phyloP scores from a whole-genome alignment of 148 eudicot species.

The Euryodendron excelsum region DNA sequence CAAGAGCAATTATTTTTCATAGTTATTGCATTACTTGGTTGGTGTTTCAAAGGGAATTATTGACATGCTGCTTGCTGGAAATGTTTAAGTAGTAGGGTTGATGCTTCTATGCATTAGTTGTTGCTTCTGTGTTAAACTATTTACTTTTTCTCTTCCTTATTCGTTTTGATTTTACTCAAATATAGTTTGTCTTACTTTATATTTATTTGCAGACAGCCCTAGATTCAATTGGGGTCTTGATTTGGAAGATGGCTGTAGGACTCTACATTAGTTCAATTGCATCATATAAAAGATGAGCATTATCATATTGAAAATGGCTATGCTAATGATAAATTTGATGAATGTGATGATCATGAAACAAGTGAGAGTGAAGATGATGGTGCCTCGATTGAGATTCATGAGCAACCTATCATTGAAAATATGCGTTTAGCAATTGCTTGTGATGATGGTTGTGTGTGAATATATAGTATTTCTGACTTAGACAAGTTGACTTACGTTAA shows the following conservation, averaged over 20 bases:
- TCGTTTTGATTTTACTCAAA: neutral
- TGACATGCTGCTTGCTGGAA: neutral
- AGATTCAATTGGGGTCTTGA: conserved; percentile 69
- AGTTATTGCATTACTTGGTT: neutral
- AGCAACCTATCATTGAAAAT: conserved; percentile 28
- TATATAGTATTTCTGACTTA: conserved; percentile 49
- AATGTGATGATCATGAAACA: conserved; percentile 34
- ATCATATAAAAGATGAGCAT: conserved; percentile 18
- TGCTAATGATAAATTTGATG: conserved; percentile 36
- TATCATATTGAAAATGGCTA: conserved; percentile 43
- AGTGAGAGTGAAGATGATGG: conserved; percentile 58
- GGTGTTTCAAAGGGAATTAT: neutral
- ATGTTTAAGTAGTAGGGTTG: neutral
- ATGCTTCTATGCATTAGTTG: neutral
- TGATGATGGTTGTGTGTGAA: conserved; percentile 88
- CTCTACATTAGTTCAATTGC: conserved; percentile 22
- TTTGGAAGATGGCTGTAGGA: conserved; percentile 86
- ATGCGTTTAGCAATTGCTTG: conserved; percentile 72
- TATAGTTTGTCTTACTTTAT: neutral
- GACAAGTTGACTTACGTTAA: conserved; percentile 55
- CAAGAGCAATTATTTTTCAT: neutral
- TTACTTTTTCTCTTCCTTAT: neutral
- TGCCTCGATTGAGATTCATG: conserved; percentile 41
- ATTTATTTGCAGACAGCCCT: conserved; percentile 56
- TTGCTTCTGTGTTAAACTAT: no score